Percentiles rank a stretch among this genome's conserved stretches.
Conservation (phyloP, 345 rosid genomes). For the Citrus unshiu region DNA sequence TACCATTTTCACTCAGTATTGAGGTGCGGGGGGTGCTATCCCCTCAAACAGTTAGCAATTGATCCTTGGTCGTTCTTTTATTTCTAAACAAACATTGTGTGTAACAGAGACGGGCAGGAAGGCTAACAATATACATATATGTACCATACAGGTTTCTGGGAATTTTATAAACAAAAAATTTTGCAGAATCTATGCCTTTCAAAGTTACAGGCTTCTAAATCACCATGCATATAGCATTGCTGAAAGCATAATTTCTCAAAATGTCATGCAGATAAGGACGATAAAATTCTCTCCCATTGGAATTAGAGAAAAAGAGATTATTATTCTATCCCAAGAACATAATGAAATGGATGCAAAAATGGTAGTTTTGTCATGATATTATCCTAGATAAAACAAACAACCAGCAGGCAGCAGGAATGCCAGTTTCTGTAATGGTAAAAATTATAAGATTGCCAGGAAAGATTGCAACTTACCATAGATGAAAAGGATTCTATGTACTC, state of each 20-base stretch:
- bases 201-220: background rate
- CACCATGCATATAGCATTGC: background rate
- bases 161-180: no score
- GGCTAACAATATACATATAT: background rate
- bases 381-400: background rate
- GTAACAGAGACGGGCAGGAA: background rate
- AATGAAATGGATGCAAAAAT: background rate
- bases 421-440: background rate
- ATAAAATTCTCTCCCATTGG: background rate
- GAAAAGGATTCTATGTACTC: slow-evolving; percentile 72
- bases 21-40: no score
- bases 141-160: no score
- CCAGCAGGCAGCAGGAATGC: background rate
- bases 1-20: background rate
- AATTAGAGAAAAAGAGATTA: background rate
- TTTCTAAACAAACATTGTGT: no score
- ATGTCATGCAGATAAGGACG: background rate
- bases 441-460: slow-evolving; percentile 2
- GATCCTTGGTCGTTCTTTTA: no score
- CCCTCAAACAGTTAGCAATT: no score
- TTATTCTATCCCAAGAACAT: background rate
- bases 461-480: slow-evolving; percentile 55
- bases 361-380: background rate
- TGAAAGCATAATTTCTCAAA: background rate
- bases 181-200: no score